Base-by-base conservation (phyloP, 495 filamentous ascomycete species). In the Aspergillus steynii region DNA sequence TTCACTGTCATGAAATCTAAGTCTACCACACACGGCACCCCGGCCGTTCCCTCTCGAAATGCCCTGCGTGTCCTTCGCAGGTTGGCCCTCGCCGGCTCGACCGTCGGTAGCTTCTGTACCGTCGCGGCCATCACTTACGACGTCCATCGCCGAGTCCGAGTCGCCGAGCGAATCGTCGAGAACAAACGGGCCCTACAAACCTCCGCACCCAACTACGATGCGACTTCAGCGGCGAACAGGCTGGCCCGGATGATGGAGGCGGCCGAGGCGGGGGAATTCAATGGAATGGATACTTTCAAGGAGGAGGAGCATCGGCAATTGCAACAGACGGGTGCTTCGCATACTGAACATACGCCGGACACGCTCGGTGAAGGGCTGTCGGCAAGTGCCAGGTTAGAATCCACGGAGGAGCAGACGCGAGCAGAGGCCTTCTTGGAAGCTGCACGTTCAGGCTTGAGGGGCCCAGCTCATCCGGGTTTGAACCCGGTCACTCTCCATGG, bases 151-250 rank as follows among this genome's bases (percentile, higher is more conserved):
- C 71, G 77, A 47, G 71, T 78, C 56, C 60, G 68, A 9, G 63
- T 78, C 7, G 78, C 77, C 53, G 77, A 79, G 58, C 72, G 74
- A 53, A 77, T 80, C 47, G 63, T 79, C 61, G 72, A 77, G 61
- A 81, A 76, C 55, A 80, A 79, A 62, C 71, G 78, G 52, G 71
- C 70, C 32, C 58, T 81, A 15, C 78, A 75, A 53, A 74, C 76
- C 25, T 80, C 76, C 15, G 74, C 77, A 5, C 76, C 78, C 1
- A 73, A 76, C 28, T 79, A 80, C 63, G 72, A 80, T 73, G 78
- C 78, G 32, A 77, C 74, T 2, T 70, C 74, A 37, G 71, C 78
- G 6, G 78, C 78, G 20, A 71, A 61, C 32, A 64, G 76, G 10
- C 66, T 80, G 5, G 66, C 73, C 2, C 65, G 67, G 1, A 78